phyloP scores from a whole-genome alignment of 2,329 filamentous ascomycete species.

The Colletotrichum orbiculare region DNA sequence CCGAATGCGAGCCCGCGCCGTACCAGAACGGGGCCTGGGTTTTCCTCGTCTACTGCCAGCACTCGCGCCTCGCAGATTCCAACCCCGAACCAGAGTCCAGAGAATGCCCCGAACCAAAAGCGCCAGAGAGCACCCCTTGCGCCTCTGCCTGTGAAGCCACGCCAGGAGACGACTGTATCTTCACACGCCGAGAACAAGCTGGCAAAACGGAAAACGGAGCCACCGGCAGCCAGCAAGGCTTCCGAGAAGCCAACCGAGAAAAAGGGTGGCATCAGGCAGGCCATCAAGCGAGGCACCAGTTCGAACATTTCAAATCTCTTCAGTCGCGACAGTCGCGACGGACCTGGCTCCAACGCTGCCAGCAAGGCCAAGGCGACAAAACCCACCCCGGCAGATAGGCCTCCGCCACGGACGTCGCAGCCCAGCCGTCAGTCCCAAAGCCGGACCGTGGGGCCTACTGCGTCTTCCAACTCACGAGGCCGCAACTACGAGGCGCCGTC shows the following conservation, averaged over 20 bases:
- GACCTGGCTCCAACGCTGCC: slow-evolving; percentile 34
- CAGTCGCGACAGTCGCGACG: slow-evolving; percentile 64
- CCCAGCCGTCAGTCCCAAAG: slow-evolving; percentile 21
- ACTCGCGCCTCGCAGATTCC: slow-evolving; percentile 38
- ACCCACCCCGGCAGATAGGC: slow-evolving; percentile 7
- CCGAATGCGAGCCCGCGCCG: slow-evolving; percentile 19
- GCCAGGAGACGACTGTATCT: slow-evolving; percentile 36
- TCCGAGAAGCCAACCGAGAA: slow-evolving; percentile 51
- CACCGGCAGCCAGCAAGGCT: slow-evolving; percentile 38
- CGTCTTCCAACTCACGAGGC: slow-evolving; percentile 30
- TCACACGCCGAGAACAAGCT: slow-evolving; percentile 40
- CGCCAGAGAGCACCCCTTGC: slow-evolving; percentile 51
- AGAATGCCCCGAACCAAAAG: slow-evolving; percentile 60
- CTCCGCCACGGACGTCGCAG: slow-evolving; percentile 15
- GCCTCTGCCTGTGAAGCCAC: slow-evolving; percentile 35
- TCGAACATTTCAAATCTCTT: slow-evolving; percentile 61
- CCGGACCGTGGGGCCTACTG: slow-evolving; percentile 35
- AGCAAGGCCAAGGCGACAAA: slow-evolving; percentile 41
- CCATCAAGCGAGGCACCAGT: slow-evolving; percentile 60
- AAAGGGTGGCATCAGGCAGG: slow-evolving; percentile 60
- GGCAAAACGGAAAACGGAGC: slow-evolving; percentile 46
- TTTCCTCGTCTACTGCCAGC: slow-evolving; percentile 15
- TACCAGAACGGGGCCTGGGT: slow-evolving; percentile 14
- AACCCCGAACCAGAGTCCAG: slow-evolving; percentile 41
- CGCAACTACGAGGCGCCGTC: slow-evolving; percentile 39